These are phyloP conservation scores for Macrolepiota fuliginosa DNA, from an alignment of 768 basidiomycete genomes.

Conservation along the genomic window DNA sequence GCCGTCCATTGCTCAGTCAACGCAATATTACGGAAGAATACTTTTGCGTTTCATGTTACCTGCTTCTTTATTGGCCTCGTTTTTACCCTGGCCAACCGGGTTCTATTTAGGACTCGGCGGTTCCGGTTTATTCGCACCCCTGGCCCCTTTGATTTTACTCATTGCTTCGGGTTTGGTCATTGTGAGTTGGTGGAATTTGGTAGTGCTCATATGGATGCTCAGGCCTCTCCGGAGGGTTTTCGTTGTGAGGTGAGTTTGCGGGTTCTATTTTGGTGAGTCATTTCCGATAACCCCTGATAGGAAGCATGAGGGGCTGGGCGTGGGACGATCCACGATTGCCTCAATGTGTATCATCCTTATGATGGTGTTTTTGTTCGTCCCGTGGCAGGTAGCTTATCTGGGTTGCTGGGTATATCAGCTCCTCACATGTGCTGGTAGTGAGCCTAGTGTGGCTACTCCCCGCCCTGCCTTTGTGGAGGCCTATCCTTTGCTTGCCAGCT, in stretches of 20 bases:
- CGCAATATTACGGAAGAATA: slow-evolving; percentile 39
- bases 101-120: slow-evolving; percentile 62
- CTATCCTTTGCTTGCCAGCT: slow-evolving; percentile 11
- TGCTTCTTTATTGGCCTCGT: slow-evolving; percentile 41
- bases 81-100: slow-evolving; percentile 55
- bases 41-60: slow-evolving; percentile 42
- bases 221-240: slow-evolving; percentile 28
- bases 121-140: slow-evolving; percentile 39
- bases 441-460: slow-evolving; percentile 15
- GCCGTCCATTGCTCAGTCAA: slow-evolving; percentile 48
- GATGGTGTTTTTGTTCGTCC: slow-evolving; percentile 74
- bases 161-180: slow-evolving; percentile 64
- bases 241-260: slow-evolving; percentile 34
- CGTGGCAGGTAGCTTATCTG: slow-evolving; percentile 90
- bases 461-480: slow-evolving; percentile 5
- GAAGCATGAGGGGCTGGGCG: slow-evolving; percentile 24
- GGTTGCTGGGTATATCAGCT: slow-evolving; percentile 82
- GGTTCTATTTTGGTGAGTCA: neutral
- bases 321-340: slow-evolving; percentile 47
- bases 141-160: slow-evolving; percentile 59
- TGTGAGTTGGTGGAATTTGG: slow-evolving; percentile 55
- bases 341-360: slow-evolving; percentile 61
- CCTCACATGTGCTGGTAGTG: slow-evolving; percentile 51
- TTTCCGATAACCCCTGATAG: slow-evolving; percentile 15
- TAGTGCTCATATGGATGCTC: slow-evolving; percentile 45